Evolutionary conservation across 2,329 filamentous ascomycete species (phyloP).

Genomic region (Venturia pyrina): DNA sequence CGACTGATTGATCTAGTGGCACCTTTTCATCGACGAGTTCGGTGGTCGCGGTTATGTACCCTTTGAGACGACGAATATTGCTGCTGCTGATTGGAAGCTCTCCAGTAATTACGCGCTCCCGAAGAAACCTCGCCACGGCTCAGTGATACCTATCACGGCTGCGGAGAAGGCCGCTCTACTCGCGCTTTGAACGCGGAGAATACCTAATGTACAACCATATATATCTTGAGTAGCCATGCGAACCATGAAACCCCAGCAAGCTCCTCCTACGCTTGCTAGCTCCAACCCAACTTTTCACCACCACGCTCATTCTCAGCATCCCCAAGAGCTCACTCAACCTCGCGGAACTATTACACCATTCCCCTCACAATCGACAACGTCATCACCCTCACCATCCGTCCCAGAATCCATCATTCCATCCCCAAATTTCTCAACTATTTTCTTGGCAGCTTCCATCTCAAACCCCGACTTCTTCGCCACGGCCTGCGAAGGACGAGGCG

Average conservation of each 20-base stretch:
- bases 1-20: conserved; percentile 4
- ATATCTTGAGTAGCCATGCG: neutral
- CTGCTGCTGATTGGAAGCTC: conserved; percentile 6
- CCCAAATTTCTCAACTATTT: neutral
- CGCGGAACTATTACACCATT: neutral
- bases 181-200: neutral
- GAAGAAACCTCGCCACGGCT: conserved; percentile 6
- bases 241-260: neutral
- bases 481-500: neutral
- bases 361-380: neutral
- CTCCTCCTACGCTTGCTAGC: neutral
- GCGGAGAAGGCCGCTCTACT: neutral
- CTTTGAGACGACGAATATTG: conserved; percentile 8
- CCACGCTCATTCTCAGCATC: no score
- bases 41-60: conserved; percentile 9
- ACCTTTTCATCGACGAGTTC: conserved; percentile 12
- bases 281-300: no score
- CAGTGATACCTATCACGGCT: conserved; percentile 1
- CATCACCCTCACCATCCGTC: neutral
- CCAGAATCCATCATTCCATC: neutral
- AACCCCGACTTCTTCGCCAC: neutral
- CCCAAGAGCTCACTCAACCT: neutral
- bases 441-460: neutral
- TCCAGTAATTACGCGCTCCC: neutral
- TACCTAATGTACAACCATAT: neutral